Conservation (phyloP, 352 stramenopile species). For the Pythium biforme region DNA sequence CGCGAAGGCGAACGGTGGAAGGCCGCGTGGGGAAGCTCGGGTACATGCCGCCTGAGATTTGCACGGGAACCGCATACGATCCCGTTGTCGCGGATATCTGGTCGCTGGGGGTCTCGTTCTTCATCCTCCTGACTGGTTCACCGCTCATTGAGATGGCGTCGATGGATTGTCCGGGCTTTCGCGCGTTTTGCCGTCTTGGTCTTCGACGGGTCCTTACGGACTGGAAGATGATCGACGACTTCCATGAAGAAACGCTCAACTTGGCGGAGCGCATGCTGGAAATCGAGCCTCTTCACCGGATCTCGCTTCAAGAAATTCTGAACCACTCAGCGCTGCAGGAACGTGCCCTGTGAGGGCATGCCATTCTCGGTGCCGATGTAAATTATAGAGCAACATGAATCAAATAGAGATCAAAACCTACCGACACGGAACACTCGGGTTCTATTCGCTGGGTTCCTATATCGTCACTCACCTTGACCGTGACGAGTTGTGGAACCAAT, state of each 20-base stretch:
- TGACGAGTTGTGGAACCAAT: conserved; percentile 33
- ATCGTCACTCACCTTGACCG: conserved; percentile 3
- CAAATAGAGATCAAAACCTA: background rate
- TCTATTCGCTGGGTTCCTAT: background rate
- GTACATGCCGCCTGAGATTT: conserved; percentile 32
- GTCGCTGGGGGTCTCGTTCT: conserved; percentile 30
- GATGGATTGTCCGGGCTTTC: conserved; percentile 7
- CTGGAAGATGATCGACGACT: conserved; percentile 21
- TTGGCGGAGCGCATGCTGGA: conserved; percentile 26
- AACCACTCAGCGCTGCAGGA: conserved; percentile 10
- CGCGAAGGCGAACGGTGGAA: background rate
- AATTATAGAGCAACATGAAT: background rate
- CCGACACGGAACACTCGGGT: background rate
- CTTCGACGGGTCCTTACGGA: conserved; percentile 17
- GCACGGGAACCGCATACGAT: conserved; percentile 18
- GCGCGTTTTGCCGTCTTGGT: conserved; percentile 16
- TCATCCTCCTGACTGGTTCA: conserved; percentile 29
- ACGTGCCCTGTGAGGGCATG: background rate
- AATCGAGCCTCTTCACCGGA: conserved; percentile 21
- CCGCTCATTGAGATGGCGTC: conserved; percentile 23
- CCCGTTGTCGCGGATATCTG: conserved; percentile 26
- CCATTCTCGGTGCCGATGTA: background rate
- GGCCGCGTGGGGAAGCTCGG: conserved; percentile 29
- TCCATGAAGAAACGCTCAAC: conserved; percentile 15
- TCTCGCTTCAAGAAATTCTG: conserved; percentile 17